phyloP scores from a whole-genome alignment of 345 rosid genomes.

The Cardamine occulta region DNA sequence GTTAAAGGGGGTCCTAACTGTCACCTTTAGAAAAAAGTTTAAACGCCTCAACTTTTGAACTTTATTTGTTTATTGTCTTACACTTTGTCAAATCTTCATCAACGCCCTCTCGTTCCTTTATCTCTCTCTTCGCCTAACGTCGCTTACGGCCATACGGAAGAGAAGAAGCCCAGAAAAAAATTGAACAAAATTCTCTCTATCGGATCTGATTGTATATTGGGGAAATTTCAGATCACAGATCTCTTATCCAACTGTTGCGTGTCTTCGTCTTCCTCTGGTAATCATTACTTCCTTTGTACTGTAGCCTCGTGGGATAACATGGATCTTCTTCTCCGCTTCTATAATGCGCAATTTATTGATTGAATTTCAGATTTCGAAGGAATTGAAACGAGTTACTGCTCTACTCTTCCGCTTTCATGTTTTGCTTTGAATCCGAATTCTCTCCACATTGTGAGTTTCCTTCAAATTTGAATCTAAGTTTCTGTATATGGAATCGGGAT shows the following conservation, averaged over 20 bases:
- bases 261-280: slow-evolving; percentile 38
- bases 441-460: slow-evolving; percentile 61
- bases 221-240: slow-evolving; percentile 38
- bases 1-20: slow-evolving; percentile 22
- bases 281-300: slow-evolving; percentile 28
- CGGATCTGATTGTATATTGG: slow-evolving; percentile 37
- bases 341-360: background rate
- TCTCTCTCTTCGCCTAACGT: slow-evolving; percentile 38
- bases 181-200: slow-evolving; percentile 31
- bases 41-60: slow-evolving; percentile 4
- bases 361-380: slow-evolving; percentile 29
- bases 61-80: background rate
- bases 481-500: background rate
- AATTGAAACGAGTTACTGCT: background rate
- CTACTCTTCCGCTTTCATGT: slow-evolving; percentile 50
- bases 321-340: slow-evolving; percentile 22
- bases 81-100: slow-evolving; percentile 38
- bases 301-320: background rate
- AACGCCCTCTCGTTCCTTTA: slow-evolving; percentile 25
- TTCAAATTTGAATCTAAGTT: background rate
- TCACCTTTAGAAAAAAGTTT: slow-evolving; percentile 6
- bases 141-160: slow-evolving; percentile 34
- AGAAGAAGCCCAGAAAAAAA: background rate
- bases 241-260: slow-evolving; percentile 36
- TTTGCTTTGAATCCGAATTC: slow-evolving; percentile 56